Evolutionary conservation across 345 rosid genomes (phyloP), one percentile per base, ranked within the genome.

Genomic region (Brassica incana): DNA sequence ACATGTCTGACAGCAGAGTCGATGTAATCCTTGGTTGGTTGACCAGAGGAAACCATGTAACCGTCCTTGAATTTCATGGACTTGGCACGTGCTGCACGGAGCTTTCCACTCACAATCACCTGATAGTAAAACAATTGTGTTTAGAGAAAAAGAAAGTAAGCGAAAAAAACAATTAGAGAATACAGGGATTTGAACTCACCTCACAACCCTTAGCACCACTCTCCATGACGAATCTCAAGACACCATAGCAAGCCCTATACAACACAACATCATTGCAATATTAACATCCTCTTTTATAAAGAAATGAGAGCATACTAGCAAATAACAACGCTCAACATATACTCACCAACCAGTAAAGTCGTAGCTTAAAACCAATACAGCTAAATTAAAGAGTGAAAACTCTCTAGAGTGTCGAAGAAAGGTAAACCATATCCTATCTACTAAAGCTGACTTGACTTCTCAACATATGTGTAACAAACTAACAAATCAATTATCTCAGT

Each of bases 61-160:
- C 98, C 97, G 67, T 94, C 98, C 87, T 90, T 92, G 78, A 94
- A 94, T 77, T 92, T 94, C 98, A 94, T 92, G 3, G 96, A 90
- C 77, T 94, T 94, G 15, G 98, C 98, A 76, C 97, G 92, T 61
- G 85, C 88, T 32, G 97, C 98, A 70, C 95, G 87, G 3, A 94
- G 88, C 85, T 94, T 94, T 65, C 98, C 97, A 14, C 98, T 94
- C 25, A 92, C 97, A 86, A 89, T 94, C 12, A 94, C 98, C 98
- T 94, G 27, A 52, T n/a, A 61, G 40, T 18, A 61, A 61, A 20
- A 9, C 11, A 61, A 60, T 67, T 77, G n/a, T 48, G 14, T 27
- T 27, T 27, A 27, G 4, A 27, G 30, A 27, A 27, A 27, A 27
- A 27, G 4, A 27, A 27, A 27, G 30, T 3, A 27, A 0, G 30